Base-by-base conservation (phyloP, 805 yeast genomes). In the Candida tallmaniae region DNA sequence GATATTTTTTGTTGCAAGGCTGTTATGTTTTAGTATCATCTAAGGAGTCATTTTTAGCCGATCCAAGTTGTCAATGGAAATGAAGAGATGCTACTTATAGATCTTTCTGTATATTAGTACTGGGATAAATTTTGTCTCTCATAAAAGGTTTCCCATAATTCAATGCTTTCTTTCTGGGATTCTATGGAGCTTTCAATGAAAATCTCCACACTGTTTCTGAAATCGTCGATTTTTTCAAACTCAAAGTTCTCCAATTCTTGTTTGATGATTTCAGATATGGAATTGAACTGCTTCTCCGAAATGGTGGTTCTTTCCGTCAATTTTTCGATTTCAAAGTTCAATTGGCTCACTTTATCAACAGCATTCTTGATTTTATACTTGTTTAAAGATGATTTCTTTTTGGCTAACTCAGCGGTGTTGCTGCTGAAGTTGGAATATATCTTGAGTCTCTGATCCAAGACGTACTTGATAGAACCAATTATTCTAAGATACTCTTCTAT, bases 121-220 rank as follows among this genome's bases (percentile, higher is more conserved):
- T 24, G 7, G 27, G 27, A 6, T 20, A 55, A 42, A 27, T 44
- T 35, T 35, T 65, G 67, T 11, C 64, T 49, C 42, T 81, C 85
- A 52, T 87, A 88, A 52, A 90, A 93, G 0, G 88, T 78, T 55
- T 84, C 93, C 86, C 90, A 84, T n/a, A 81, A 56, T 52, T 84
- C 94, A 39, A 84, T 84, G 21, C 83, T 78, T 55, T 88, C 96
- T 61, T 93, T 93, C 59, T 93, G 98, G 21, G 88, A 73, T 59
- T 93, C 98, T 35, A 89, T 83, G 16, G 93, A 75, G 34, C 93
- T 78, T 57, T 93, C 97, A 53, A 94, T 73, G 50, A 80, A 89
- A 9, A 90, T 81, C 58, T 93, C 98, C 34, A 90, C 84, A 42
- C 88, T 76, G 50, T 84, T 84, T 52, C 96, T 75, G 59, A 90